phyloP scores from a whole-genome alignment of 192 early-diverging fungal species.

The Rhizophagus clarus region DNA sequence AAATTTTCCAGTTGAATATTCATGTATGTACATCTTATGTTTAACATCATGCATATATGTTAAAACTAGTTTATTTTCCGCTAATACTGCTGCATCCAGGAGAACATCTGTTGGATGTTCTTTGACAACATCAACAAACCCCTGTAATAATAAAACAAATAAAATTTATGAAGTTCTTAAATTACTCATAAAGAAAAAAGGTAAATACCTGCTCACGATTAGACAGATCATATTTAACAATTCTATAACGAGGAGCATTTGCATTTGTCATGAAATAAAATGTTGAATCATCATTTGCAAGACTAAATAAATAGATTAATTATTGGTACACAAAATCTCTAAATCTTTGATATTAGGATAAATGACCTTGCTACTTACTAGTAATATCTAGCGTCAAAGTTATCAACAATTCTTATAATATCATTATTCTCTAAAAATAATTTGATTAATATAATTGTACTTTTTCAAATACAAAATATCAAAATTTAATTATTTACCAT shows the following conservation, averaged over 20 bases:
- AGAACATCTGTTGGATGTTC: slow-evolving; percentile 55
- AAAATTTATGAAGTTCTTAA: not conserved
- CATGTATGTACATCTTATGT: slow-evolving; percentile 47
- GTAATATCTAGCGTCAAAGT: slow-evolving; percentile 52
- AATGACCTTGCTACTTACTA: slow-evolving; percentile 33
- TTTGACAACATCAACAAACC: slow-evolving; percentile 63
- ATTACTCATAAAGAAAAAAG: too few relatives aligned
- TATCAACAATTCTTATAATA: slow-evolving; percentile 53
- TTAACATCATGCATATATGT: slow-evolving; percentile 68
- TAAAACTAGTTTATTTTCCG: slow-evolving; percentile 59
- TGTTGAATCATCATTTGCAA: slow-evolving; percentile 59
- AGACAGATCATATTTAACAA: slow-evolving; percentile 64
- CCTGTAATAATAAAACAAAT: slow-evolving; percentile 26
- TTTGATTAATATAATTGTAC: not conserved
- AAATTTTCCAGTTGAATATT: slow-evolving; percentile 45
- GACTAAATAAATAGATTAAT: slow-evolving; percentile 18
- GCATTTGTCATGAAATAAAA: slow-evolving; percentile 66
- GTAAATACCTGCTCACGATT: slow-evolving; percentile 50
- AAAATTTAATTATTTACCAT: not conserved
- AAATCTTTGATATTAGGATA: not conserved
- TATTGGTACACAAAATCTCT: too few relatives aligned
- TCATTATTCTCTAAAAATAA: slow-evolving; percentile 29
- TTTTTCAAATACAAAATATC: not conserved
- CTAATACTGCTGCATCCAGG: slow-evolving; percentile 40
- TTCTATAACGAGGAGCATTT: slow-evolving; percentile 60